phyloP scores from a whole-genome alignment of 2,329 filamentous ascomycete genomes.

The Epichloe bromicola region DNA sequence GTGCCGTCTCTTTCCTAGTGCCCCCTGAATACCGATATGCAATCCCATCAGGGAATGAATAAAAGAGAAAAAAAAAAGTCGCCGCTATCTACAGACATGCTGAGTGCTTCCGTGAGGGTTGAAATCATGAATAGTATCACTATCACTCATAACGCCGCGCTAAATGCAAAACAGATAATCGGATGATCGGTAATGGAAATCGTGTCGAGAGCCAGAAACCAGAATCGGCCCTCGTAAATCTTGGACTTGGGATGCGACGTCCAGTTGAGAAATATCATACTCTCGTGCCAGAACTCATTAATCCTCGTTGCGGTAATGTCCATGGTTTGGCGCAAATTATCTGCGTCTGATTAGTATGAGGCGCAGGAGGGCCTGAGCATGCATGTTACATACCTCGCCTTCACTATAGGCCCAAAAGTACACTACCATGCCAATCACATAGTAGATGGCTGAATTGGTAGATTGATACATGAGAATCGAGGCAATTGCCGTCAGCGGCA shows the following conservation, averaged over 20 bases:
- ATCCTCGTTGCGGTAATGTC: conserved; percentile 49
- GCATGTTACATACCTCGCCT: conserved; percentile 62
- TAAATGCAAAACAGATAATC: conserved; percentile 1
- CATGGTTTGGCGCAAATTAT: conserved; percentile 57
- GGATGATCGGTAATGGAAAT: background rate
- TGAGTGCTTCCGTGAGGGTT: background rate
- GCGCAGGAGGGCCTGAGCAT: background rate
- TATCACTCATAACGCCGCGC: conserved; percentile 5
- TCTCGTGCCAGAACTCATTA: conserved; percentile 11
- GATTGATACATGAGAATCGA: conserved; percentile 78
- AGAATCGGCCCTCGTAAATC: background rate
- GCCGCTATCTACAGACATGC: too few species aligned
- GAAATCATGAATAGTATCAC: conserved; percentile 1
- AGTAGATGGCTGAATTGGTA: conserved; percentile 86
- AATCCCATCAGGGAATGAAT: too few species aligned
- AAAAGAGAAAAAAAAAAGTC: background rate
- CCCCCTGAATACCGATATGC: background rate
- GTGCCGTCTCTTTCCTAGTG: background rate
- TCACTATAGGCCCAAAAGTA: conserved; percentile 98
- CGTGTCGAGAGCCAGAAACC: background rate
- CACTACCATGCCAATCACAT: conserved; percentile 68
- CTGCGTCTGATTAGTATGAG: conserved; percentile 23
- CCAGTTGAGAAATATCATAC: background rate
- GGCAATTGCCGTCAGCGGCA: conserved; percentile 65
- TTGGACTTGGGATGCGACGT: background rate